Evolutionary conservation across 257 asterid genomes (phyloP), one percentile per base, ranked within the genome.

Genomic region (Solanum bulbocastanum): DNA sequence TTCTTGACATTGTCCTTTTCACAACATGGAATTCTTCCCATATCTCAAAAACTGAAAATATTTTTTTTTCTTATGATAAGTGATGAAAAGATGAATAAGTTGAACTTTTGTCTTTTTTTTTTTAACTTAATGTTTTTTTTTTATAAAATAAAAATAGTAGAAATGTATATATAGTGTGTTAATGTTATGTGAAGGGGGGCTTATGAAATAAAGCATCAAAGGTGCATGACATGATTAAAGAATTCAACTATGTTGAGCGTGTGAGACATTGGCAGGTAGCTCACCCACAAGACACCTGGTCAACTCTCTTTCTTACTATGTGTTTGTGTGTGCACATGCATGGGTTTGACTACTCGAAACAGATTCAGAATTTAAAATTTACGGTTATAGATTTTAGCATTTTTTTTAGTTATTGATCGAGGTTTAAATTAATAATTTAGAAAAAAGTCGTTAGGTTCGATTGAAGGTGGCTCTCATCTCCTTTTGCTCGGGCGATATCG

Each of bases 21-120:
- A 90, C 99, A 97, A 90, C 99, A 97, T 2, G 98, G 98, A 30
- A 95, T 91, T 62, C 99, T 62, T 3, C 99, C 99, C 99, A 97
- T 96, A 6, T 83, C 49, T 56, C 3, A 13, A 42, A 78, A n/a
- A 12, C 2, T n/a, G 56, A 1, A 78, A 42, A 23, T 12, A 6
- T 76, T n/a, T 14, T 75, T 23, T 36, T 23, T 68, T 52, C 62
- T 52, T 6, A 42, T 35, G 40, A 32, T 30, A 20, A 2, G 25
- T 52, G 22, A 52, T 18, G 4, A 74, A 74, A 22, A 74, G 83
- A 74, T 74, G 52, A 74, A 74, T 74, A 37, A 27, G 40, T 36
- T 73, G 81, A 72, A 14, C 11, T 16, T 33, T 72, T 16, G 2
- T 71, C n/a, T n/a, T 72, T 13, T 13, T 10, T 74, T 74, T 71